Percentiles rank a stretch among this genome's conserved stretches.
phyloP scores from a whole-genome alignment of 2,329 filamentous ascomycete species.

The Paraphoma chrysanthemicola region DNA sequence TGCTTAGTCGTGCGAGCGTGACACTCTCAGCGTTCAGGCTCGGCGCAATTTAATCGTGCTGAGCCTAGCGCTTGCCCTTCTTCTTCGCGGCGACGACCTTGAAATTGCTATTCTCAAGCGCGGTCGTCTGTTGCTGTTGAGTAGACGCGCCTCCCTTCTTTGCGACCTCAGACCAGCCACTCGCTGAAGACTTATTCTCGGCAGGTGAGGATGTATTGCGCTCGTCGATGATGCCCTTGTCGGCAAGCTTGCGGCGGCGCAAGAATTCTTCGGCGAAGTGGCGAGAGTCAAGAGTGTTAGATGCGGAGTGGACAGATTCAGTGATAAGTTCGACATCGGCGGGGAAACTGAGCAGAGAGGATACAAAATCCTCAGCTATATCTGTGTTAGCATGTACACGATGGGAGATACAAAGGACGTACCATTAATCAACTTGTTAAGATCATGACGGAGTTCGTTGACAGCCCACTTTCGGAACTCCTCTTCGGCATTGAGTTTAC shows the following conservation, averaged over 20 bases:
- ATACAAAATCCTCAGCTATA: slow-evolving; percentile 80
- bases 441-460: slow-evolving; percentile 76
- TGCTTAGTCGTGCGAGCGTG: neutral
- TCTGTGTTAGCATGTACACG: slow-evolving; percentile 18
- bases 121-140: slow-evolving; percentile 46
- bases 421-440: slow-evolving; percentile 73
- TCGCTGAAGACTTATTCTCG: slow-evolving; percentile 54
- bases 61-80: slow-evolving; percentile 66
- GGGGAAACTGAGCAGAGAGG: slow-evolving; percentile 76
- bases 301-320: slow-evolving; percentile 86
- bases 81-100: slow-evolving; percentile 92
- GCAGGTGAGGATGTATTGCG: slow-evolving; percentile 61
- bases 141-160: slow-evolving; percentile 81
- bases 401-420: slow-evolving; percentile 35
- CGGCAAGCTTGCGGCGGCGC: slow-evolving; percentile 88
- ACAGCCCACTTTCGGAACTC: slow-evolving; percentile 96
- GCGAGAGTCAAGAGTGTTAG: slow-evolving; percentile 87
- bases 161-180: slow-evolving; percentile 95
- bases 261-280: slow-evolving; percentile 96
- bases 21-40: too few species aligned
- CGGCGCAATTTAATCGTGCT: neutral
- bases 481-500: slow-evolving; percentile 73
- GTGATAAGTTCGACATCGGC: slow-evolving; percentile 82
- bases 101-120: slow-evolving; percentile 69
- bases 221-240: slow-evolving; percentile 86